Evolutionary conservation across 345 rosid species (phyloP), one percentile per base, ranked within the genome.

Genomic region (Boechera stricta): DNA sequence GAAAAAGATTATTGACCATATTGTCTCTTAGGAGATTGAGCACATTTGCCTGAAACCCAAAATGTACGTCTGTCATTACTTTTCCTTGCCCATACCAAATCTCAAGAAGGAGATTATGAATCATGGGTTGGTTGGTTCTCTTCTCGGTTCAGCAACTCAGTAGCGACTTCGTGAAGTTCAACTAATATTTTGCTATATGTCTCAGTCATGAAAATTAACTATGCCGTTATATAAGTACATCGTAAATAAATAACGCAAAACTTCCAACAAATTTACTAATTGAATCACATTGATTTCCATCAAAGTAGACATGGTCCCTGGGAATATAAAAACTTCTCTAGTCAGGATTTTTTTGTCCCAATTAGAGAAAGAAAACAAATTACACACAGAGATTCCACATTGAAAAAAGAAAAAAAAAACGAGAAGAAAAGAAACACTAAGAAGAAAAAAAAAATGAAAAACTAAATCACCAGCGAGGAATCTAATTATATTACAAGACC

Each of bases 401-500:
- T 57, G 16, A 69, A 77, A 77, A 61, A 74, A 58, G 44, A 63
- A 63, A 42, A 56, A 62, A 63, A 0, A 55, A 10, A 54, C 54
- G 35, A 69, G 33, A 18, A 5, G 0, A 48, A 38, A n/a, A 33
- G 2, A 59, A 42, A 21, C 18, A 70, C 68, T 67, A 57, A 11
- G n/a, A 63, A 38, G 42, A 7, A 39, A 7, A 38, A 38, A 54
- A 1, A 16, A 36, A 16, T 44, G 26, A 41, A 24, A 24, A 63
- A 61, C 66, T 63, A 71, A 59, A 71, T 57, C 68, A 78, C 73
- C 39, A 65, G 32, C 24, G 15, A 67, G 21, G 73, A 78, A 56
- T 67, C 77, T 72, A 78, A 65, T 49, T 78, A 78, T 78, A 72
- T 66, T 72, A 78, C 81, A 78, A 72, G 65, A 77, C 54, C 74